Evolutionary conservation across 2,329 filamentous ascomycete genomes (phyloP).

Genomic region (Penicillium sumatraense): DNA sequence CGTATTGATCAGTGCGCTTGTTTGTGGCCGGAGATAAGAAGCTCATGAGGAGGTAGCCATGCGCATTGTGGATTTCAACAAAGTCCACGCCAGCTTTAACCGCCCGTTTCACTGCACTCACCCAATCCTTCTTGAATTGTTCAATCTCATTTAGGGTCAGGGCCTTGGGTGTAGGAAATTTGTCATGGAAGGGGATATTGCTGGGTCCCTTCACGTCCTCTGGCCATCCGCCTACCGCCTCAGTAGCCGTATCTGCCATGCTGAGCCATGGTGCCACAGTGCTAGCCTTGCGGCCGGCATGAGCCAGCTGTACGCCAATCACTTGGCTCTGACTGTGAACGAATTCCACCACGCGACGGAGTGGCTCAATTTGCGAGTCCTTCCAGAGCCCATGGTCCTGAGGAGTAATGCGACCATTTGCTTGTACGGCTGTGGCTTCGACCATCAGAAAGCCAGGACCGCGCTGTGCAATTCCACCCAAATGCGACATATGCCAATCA

Average conservation of each 20-base stretch:
- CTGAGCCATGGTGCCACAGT: constrained; percentile 59
- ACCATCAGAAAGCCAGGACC: constrained; percentile 76
- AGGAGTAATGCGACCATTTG: constrained; percentile 82
- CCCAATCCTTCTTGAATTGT: constrained; percentile 66
- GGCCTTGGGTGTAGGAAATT: constrained; percentile 66
- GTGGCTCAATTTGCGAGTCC: constrained; percentile 76
- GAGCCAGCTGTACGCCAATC: constrained; percentile 78
- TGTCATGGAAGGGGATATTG: constrained; percentile 65
- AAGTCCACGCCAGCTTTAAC: constrained; percentile 74
- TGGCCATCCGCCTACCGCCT: constrained; percentile 60
- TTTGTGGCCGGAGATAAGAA: constrained; percentile 76
- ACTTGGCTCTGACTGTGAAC: constrained; percentile 78
- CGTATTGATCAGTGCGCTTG: constrained; percentile 63
- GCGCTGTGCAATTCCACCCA: constrained; percentile 76
- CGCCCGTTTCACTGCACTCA: constrained; percentile 61
- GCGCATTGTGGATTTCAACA: constrained; percentile 79
- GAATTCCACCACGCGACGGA: constrained; percentile 73
- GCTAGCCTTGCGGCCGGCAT: constrained; percentile 71
- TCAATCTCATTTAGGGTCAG: constrained; percentile 73
- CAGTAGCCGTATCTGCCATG: constrained; percentile 44
- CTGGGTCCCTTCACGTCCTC: constrained; percentile 61
- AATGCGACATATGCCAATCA: constrained; percentile 80
- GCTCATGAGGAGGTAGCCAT: constrained; percentile 74
- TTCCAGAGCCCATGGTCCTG: constrained; percentile 69
- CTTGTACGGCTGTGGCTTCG: constrained; percentile 76